A percentile compares a stretch with the other conserved stretches of the same genome.
phyloP scores from a whole-genome alignment of 2,329 filamentous ascomycete species.

The Alternaria arborescens region DNA sequence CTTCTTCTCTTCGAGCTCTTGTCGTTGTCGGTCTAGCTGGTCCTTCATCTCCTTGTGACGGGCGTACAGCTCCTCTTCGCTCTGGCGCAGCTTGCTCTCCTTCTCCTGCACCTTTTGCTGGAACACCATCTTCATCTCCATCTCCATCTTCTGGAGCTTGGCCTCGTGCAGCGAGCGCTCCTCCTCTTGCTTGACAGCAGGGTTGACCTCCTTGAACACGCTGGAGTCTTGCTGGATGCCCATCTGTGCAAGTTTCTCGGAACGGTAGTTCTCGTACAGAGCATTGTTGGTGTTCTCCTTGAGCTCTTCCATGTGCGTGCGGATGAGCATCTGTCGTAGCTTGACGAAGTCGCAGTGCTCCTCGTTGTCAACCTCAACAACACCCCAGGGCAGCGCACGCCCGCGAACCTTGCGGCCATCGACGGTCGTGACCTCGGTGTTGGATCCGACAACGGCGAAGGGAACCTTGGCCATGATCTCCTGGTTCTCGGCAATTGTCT shows the following conservation, averaged over 20 bases:
- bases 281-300: slow-evolving; percentile 99
- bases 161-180: slow-evolving; percentile 98
- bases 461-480: slow-evolving; percentile 99
- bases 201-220: slow-evolving; percentile 99
- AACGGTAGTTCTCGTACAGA: slow-evolving; percentile 99
- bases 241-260: slow-evolving; percentile 98
- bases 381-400: slow-evolving; percentile 96
- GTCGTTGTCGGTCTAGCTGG: slow-evolving; percentile 92
- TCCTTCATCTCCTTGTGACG: slow-evolving; percentile 99
- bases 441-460: slow-evolving; percentile 97
- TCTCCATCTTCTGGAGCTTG: slow-evolving; percentile 99
- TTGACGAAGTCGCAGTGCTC: slow-evolving; percentile 99
- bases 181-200: slow-evolving; percentile 99
- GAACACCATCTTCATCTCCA: slow-evolving; percentile 99
- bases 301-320: slow-evolving; percentile 99
- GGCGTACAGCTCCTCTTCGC: slow-evolving; percentile 97
- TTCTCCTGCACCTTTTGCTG: slow-evolving; percentile 99
- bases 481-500: slow-evolving; percentile 99
- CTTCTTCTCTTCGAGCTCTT: slow-evolving; percentile 99
- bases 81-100: slow-evolving; percentile 99
- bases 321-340: slow-evolving; percentile 99
- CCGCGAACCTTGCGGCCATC: slow-evolving; percentile 96
- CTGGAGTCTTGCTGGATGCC: slow-evolving; percentile 97
- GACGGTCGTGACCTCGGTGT: slow-evolving; percentile 87
- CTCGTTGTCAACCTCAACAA: slow-evolving; percentile 99